A percentile compares a stretch with the other conserved stretches of the same genome.
Evolutionary conservation across 2,329 filamentous ascomycete genomes (phyloP).

Genomic region (Colletotrichum lindemuthianum): DNA sequence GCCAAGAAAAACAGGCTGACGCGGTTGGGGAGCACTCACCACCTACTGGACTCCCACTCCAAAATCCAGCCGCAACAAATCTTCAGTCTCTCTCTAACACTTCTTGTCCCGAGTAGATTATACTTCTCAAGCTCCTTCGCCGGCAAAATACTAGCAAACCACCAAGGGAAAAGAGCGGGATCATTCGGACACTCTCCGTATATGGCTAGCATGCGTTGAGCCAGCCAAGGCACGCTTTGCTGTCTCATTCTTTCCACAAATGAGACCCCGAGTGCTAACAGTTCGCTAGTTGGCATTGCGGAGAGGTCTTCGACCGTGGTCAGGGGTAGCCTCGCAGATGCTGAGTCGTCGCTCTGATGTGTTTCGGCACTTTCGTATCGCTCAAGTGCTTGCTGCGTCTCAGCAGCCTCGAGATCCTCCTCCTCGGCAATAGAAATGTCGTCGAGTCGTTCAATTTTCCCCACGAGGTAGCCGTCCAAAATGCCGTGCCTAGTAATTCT

Average conservation of each 20-base stretch:
- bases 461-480: conserved; percentile 82
- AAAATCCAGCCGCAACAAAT: conserved; percentile 83
- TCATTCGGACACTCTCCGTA: conserved; percentile 84
- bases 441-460: conserved; percentile 79
- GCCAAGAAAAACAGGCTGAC: conserved; percentile 2
- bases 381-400: conserved; percentile 55
- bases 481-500: conserved; percentile 71
- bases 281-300: conserved; percentile 73
- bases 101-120: conserved; percentile 74
- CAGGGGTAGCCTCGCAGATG: neutral
- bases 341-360: conserved; percentile 24
- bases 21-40: conserved; percentile 62
- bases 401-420: conserved; percentile 77
- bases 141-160: conserved; percentile 86
- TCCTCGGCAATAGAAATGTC: conserved; percentile 86
- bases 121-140: conserved; percentile 85
- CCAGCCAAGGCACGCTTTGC: conserved; percentile 78
- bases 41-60: conserved; percentile 75
- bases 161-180: conserved; percentile 84
- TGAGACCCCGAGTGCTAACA: conserved; percentile 71
- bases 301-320: conserved; percentile 52
- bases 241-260: conserved; percentile 77
- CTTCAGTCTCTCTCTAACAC: conserved; percentile 83
- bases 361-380: conserved; percentile 28
- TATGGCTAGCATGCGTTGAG: conserved; percentile 74